Base-by-base conservation (phyloP, 1,284 basidiomycete species). In the Sporisorium graminicola region DNA sequence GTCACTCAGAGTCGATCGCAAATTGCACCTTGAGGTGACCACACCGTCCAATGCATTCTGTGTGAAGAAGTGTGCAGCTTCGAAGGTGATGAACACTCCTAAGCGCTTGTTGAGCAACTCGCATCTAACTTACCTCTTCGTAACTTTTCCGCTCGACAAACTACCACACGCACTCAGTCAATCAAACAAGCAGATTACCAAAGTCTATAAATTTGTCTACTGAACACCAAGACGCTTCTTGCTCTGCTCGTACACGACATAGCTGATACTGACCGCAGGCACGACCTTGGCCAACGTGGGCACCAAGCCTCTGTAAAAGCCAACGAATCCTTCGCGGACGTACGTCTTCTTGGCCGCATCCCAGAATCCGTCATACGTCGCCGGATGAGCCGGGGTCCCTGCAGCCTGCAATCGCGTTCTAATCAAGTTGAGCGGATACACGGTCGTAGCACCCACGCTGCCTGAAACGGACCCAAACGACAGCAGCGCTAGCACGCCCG, bases 371-470 rank as follows among this genome's bases (percentile, higher is more conserved):
- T 89, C 90, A 86, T 99, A 99, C 18, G 65, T 65, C 2, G 62
- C 43, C 5, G 74, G 84, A 57, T 85, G 84, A 1, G 83, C 80
- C 0, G 82, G 82, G 3, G 83, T 85, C 1, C 97, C 97, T 0
- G 94, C 95, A 2, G 97, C 97, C 87, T 99, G 97, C 65, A 99
- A 86, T 53, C 96, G 91, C 12, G 97, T 99, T 29, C 96, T 90
- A 22, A 99, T 92, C 42, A 99, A 89, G 86, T 85, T 81, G 49
- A 84, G 68, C 14, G 86, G 85, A 56, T 85, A 87, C 27, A 86
- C 86, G 46, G 85, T 86, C 13, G 87, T 85, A 0, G 87, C 87
- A 5, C 87, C 87, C 3, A 87, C 80, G 0, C 84, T 84, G 13
- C 87, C 87, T 10, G 82, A 85, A 5, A 87, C 59, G 8, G 86